Percentiles rank a stretch among this genome's conserved stretches.
phyloP scores from a whole-genome alignment of 805 yeast species.

The Kodamaea kakaduensis region DNA sequence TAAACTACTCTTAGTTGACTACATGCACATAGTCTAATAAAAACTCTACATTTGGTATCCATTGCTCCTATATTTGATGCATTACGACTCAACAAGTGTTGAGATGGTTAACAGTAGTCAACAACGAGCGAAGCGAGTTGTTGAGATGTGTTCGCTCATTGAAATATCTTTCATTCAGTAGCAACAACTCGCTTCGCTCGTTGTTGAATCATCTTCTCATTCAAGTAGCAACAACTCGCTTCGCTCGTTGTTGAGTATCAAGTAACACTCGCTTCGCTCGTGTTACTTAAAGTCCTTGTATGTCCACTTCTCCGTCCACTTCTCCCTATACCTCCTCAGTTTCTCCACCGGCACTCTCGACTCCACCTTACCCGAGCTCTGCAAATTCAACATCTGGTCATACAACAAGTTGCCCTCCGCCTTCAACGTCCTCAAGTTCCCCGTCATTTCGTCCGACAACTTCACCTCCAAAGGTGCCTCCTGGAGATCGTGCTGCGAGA shows the following conservation, averaged over 20 bases:
- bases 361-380: constrained; percentile 83
- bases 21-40: too few relatives aligned
- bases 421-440: constrained; percentile 74
- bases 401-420: constrained; percentile 88
- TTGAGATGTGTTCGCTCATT: too few relatives aligned
- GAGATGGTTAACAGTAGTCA: too few relatives aligned
- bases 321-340: constrained; percentile 64
- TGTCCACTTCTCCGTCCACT: constrained; percentile 88
- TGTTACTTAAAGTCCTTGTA: constrained; percentile 77
- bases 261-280: not conserved
- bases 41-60: too few relatives aligned
- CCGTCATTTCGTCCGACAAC: constrained; percentile 82
- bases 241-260: not conserved
- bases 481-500: constrained; percentile 40
- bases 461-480: constrained; percentile 65
- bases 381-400: constrained; percentile 78
- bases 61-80: too few relatives aligned
- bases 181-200: too few relatives aligned
- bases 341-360: constrained; percentile 68
- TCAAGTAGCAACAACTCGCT: too few relatives aligned
- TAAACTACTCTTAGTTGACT: too few relatives aligned
- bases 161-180: too few relatives aligned
- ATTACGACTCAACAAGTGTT: too few relatives aligned
- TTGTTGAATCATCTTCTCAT: too few relatives aligned
- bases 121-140: too few relatives aligned